A percentile compares a stretch with the other conserved stretches of the same genome.
These are phyloP conservation scores for Arachis monticola DNA, from an alignment of 331 rosid species.

Conservation along the genomic window DNA sequence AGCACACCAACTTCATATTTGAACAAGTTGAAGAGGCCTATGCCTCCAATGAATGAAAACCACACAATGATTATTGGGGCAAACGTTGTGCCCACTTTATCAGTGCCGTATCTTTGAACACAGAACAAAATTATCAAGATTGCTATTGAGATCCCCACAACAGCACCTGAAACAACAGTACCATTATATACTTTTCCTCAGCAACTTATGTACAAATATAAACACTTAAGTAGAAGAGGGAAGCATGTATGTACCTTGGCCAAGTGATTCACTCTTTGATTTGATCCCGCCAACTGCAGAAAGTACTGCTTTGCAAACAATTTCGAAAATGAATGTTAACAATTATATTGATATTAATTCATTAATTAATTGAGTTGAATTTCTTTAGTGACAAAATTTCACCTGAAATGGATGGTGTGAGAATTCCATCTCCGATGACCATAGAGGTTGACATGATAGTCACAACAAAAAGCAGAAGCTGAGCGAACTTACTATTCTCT, in stretches of 20 bases:
- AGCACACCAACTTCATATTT: slow-evolving; percentile 54
- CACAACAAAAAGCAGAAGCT: slow-evolving; percentile 44
- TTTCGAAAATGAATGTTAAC: background rate
- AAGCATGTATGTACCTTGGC: slow-evolving; percentile 43
- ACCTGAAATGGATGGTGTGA: slow-evolving; percentile 61
- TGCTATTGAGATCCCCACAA: slow-evolving; percentile 55
- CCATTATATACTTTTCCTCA: background rate
- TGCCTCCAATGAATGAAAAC: slow-evolving; percentile 58
- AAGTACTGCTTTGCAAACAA: slow-evolving; percentile 47
- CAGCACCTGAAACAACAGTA: slow-evolving; percentile 42
- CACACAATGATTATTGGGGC: slow-evolving; percentile 62
- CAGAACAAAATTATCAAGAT: slow-evolving; percentile 51
- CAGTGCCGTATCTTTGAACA: slow-evolving; percentile 65
- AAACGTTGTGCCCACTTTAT: slow-evolving; percentile 61
- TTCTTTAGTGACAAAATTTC: background rate
- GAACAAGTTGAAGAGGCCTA: slow-evolving; percentile 64
- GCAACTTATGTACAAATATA: background rate
- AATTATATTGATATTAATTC: background rate
- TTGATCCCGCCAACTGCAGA: slow-evolving; percentile 68
- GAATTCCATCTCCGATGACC: slow-evolving; percentile 76
- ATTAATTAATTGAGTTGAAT: background rate
- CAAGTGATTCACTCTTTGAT: slow-evolving; percentile 33
- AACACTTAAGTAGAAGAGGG: background rate
- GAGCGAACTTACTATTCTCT: slow-evolving; percentile 47
- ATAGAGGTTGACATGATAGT: slow-evolving; percentile 63